A percentile compares a stretch with the other conserved stretches of the same genome.
Evolutionary conservation across 345 rosid genomes (phyloP).

Genomic region (Moricandia arvensis): DNA sequence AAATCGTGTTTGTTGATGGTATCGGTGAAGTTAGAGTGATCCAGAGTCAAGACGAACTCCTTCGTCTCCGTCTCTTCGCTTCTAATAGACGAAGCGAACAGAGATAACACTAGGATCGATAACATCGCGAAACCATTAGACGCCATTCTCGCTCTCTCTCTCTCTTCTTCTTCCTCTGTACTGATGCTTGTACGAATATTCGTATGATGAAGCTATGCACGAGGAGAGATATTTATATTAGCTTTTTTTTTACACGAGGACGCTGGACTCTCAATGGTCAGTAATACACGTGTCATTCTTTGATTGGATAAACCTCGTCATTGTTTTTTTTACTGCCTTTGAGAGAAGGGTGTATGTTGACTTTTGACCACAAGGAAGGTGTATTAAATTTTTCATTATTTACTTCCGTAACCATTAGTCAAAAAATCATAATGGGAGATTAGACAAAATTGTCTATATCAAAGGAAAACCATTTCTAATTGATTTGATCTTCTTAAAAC

Average conservation of each 20-base stretch:
- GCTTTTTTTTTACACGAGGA: background rate
- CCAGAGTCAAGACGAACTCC: constrained; percentile 87
- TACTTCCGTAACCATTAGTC: constrained; percentile 12
- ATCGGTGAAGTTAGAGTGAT: constrained; percentile 84
- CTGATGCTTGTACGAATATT: background rate
- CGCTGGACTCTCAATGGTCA: constrained; percentile 13
- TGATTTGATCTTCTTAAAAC: background rate
- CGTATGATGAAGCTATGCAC: background rate
- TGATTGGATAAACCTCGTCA: constrained; percentile 16
- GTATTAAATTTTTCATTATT: background rate
- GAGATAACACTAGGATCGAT: constrained; percentile 31
- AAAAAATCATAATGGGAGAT: background rate
- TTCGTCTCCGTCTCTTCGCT: constrained; percentile 55
- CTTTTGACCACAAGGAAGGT: background rate
- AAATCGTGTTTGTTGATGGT: constrained; percentile 71
- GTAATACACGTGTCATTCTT: background rate
- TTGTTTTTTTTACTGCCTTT: background rate
- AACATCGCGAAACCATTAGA: constrained; percentile 40
- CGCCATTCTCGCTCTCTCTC: constrained; percentile 46
- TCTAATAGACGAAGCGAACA: constrained; percentile 41
- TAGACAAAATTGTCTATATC: background rate
- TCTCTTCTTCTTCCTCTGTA: background rate
- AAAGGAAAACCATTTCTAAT: background rate
- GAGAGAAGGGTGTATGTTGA: background rate
- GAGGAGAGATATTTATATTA: background rate